Evolutionary conservation across 345 rosid genomes (phyloP).

Genomic region (Aethionema arabicum): DNA sequence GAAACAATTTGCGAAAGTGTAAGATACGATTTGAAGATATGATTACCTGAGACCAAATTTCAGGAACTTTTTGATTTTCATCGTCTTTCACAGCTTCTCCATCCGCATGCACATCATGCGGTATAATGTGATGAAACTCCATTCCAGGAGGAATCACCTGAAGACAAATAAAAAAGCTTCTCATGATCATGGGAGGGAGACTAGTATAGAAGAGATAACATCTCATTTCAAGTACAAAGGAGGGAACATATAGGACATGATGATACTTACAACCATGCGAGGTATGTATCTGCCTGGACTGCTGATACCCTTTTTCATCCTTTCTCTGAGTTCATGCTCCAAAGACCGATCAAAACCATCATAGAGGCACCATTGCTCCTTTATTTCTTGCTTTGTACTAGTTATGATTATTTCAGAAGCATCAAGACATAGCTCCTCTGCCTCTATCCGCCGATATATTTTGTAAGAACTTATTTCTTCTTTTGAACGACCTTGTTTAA

Average conservation of each 20-base stretch:
- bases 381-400: constrained; percentile 74
- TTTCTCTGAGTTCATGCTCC: constrained; percentile 70
- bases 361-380: constrained; percentile 77
- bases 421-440: constrained; percentile 71
- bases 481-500: constrained; percentile 69
- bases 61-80: constrained; percentile 56
- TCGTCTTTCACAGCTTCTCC: constrained; percentile 58
- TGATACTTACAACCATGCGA: constrained; percentile 64
- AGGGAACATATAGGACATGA: constrained; percentile 13
- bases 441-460: constrained; percentile 75
- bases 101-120: constrained; percentile 67
- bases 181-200: constrained; percentile 7
- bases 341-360: constrained; percentile 73
- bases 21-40: constrained; percentile 17
- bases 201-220: not conserved
- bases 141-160: constrained; percentile 96
- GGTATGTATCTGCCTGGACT: constrained; percentile 79
- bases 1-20: not conserved
- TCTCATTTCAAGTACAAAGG: constrained; percentile 5
- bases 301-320: constrained; percentile 72
- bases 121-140: constrained; percentile 85
- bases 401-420: constrained; percentile 71
- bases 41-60: constrained; percentile 83
- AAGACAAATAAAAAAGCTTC: constrained; percentile 15
- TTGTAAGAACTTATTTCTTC: constrained; percentile 71